phyloP scores from a whole-genome alignment of 768 basidiomycete genomes.

The Candolleomyces eurysporus region DNA sequence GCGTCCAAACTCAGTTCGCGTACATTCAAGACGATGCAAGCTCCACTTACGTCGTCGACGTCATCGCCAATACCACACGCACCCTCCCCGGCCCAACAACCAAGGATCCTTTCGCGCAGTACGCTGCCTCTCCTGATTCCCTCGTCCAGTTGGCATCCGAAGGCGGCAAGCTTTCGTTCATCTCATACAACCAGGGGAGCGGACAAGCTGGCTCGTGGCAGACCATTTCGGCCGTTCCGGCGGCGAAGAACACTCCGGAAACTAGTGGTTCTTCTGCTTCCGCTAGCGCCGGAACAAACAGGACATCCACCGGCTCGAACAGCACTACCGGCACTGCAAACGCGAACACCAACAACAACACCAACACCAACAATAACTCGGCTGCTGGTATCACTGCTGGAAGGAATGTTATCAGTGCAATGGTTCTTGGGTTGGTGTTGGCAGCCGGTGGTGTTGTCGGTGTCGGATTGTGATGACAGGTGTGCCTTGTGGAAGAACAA shows the following conservation, averaged over 20 bases:
- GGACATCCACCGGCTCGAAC: no score
- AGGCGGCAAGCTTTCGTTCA: conserved; percentile 53
- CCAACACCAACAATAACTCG: no score
- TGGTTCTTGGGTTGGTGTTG: no score
- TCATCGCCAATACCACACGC: conserved; percentile 66
- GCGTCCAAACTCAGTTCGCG: conserved; percentile 70
- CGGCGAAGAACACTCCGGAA: not conserved
- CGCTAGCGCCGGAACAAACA: no score
- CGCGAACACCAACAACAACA: no score
- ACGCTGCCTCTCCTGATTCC: conserved; percentile 58
- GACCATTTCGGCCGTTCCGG: not conserved
- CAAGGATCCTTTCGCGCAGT: conserved; percentile 59
- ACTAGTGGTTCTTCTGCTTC: no score
- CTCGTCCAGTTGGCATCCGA: conserved; percentile 67
- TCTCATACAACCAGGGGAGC: conserved; percentile 53
- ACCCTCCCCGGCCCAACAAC: conserved; percentile 55
- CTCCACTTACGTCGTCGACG: conserved; percentile 68
- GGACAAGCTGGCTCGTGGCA: not conserved
- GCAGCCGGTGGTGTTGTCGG: no score
- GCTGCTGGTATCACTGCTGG: no score
- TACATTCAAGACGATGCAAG: conserved; percentile 76
- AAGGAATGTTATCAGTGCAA: no score
- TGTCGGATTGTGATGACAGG: no score
- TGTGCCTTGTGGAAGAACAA: no score
- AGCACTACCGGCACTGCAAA: no score